Conservation (phyloP, 2,329 filamentous ascomycete species). For the Penicillium italicum region DNA sequence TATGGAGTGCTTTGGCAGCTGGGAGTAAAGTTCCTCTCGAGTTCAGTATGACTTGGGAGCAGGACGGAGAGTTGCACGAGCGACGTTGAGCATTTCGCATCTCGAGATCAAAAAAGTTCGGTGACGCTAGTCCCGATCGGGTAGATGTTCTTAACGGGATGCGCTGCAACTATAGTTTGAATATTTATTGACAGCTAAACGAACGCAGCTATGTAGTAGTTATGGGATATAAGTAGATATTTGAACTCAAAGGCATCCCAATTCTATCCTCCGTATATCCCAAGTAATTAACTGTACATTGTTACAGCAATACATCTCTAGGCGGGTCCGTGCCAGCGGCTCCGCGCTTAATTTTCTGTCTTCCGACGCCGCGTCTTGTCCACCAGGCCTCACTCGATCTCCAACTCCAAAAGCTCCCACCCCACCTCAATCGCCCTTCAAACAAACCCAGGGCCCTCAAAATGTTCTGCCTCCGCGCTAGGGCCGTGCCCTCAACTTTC, state of each 20-base stretch:
- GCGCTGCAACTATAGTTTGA: background rate
- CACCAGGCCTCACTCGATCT: conserved; percentile 9
- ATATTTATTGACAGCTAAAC: conserved; percentile 1
- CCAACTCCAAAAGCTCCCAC: background rate
- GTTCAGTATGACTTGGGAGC: background rate
- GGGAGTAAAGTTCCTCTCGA: background rate
- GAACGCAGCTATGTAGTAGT: background rate
- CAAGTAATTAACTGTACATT: background rate
- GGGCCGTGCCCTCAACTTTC: conserved; percentile 30
- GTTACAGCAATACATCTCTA: conserved; percentile 1
- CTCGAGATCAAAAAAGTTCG: conserved; percentile 22
- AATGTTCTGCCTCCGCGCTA: conserved; percentile 37
- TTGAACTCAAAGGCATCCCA: background rate
- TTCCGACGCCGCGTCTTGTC: conserved; percentile 20
- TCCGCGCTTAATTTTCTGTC: conserved; percentile 35
- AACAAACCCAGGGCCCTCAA: conserved; percentile 5
- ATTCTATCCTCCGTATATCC: background rate
- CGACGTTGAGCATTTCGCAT: conserved; percentile 11
- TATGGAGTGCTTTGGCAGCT: background rate
- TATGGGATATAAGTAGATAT: background rate
- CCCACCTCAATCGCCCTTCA: background rate
- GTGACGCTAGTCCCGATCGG: conserved; percentile 23
- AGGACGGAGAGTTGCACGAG: background rate
- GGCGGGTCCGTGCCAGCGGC: conserved; percentile 32
- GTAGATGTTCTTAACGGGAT: conserved; percentile 9